These are phyloP conservation scores for Ceratorhiza oryzae-sativae DNA, from an alignment of 1,284 basidiomycete genomes.

Conservation along the genomic window DNA sequence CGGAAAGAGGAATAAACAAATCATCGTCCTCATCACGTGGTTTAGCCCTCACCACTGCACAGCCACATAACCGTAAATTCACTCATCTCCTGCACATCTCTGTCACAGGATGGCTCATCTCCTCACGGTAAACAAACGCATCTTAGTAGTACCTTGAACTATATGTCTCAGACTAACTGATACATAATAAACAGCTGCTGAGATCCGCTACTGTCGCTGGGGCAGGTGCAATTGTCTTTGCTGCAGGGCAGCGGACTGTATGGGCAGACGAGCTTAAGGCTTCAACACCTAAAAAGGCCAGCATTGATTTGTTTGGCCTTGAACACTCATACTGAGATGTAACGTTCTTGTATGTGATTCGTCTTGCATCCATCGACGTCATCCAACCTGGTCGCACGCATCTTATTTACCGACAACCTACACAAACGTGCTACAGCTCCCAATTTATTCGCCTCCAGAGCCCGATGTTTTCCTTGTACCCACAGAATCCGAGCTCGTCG, in stretches of 20 bases:
- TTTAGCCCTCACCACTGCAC: background rate
- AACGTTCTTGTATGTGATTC: too few relatives aligned
- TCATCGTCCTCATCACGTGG: background rate
- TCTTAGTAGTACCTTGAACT: background rate
- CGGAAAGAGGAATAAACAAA: conserved; percentile 10
- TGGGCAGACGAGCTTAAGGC: conserved; percentile 24
- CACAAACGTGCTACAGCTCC: conserved; percentile 60
- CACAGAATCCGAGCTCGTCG: conserved; percentile 73
- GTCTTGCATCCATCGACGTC: too few relatives aligned
- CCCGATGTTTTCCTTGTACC: conserved; percentile 73
- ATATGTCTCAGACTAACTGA: background rate
- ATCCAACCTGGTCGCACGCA: conserved; percentile 30
- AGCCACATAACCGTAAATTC: conserved; percentile 5
- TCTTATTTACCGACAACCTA: background rate
- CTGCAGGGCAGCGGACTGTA: conserved; percentile 5
- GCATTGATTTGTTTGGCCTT: too few relatives aligned
- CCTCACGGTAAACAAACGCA: conserved; percentile 1
- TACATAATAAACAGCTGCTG: background rate
- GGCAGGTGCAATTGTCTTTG: background rate
- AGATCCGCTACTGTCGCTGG: background rate
- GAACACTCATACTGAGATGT: too few relatives aligned
- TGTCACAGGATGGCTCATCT: conserved; percentile 18
- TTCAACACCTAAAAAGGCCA: background rate
- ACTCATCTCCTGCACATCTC: background rate
- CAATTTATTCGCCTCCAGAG: conserved; percentile 74